Percentiles rank a stretch among this genome's conserved stretches.
Evolutionary conservation across 306 rosid species (phyloP).

Genomic region (Fragaria nilgerrensis): DNA sequence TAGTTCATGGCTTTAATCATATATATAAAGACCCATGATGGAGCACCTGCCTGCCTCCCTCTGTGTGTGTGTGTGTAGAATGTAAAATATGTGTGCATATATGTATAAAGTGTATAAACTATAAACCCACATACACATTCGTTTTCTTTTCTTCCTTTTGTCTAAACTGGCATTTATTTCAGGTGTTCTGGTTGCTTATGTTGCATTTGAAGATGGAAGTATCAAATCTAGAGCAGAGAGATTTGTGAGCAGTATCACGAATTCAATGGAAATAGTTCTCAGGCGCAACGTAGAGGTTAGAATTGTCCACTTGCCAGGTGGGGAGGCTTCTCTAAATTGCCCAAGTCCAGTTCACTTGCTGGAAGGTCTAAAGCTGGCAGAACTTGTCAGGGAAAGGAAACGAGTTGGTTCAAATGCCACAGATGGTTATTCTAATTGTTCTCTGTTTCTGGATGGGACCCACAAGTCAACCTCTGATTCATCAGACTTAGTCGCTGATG

Average conservation of each 20-base stretch:
- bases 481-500: conserved; percentile 57
- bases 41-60: background rate
- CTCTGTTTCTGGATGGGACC: conserved; percentile 51
- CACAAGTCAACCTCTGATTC: conserved; percentile 50
- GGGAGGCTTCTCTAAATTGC: conserved; percentile 53
- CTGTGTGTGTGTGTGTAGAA: background rate
- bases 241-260: conserved; percentile 88
- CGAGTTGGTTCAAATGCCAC: conserved; percentile 32
- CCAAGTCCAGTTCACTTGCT: conserved; percentile 39
- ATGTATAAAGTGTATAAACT: background rate
- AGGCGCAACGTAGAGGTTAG: conserved; percentile 88
- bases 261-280: conserved; percentile 90
- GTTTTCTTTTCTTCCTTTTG: conserved; percentile 16
- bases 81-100: background rate
- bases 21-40: background rate
- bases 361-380: conserved; percentile 37
- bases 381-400: conserved; percentile 43
- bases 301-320: conserved; percentile 71
- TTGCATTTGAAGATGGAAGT: conserved; percentile 72
- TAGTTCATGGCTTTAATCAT: background rate
- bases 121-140: background rate
- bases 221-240: conserved; percentile 91
- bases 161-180: conserved; percentile 31
- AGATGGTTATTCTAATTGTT: conserved; percentile 47
- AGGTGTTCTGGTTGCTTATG: conserved; percentile 83